These are phyloP conservation scores for Lepiota venenata DNA, from an alignment of 768 basidiomycete species.

Conservation along the genomic window DNA sequence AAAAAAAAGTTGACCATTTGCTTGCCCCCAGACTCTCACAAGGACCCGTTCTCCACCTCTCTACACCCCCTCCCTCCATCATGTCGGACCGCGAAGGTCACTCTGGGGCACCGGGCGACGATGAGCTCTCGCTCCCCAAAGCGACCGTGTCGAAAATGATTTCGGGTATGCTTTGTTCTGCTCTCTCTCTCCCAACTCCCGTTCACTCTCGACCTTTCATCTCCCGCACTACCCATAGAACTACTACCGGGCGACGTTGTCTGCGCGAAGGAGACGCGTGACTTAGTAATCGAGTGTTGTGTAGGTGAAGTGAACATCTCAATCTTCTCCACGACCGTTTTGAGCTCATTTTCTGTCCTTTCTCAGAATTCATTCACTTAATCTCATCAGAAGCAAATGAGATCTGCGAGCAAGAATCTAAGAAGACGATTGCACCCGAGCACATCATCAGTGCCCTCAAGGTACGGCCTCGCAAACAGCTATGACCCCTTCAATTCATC, in stretches of 20 bases:
- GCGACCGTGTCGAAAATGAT: constrained; percentile 99
- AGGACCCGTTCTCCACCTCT: background rate
- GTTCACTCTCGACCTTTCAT: constrained; percentile 11
- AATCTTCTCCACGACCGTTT: background rate
- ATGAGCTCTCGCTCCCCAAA: constrained; percentile 93
- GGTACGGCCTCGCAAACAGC: constrained; percentile 37
- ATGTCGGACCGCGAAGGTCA: constrained; percentile 95
- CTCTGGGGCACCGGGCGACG: constrained; percentile 68
- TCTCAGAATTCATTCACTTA: constrained; percentile 94
- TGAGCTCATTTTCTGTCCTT: constrained; percentile 3
- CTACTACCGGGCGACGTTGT: constrained; percentile 82
- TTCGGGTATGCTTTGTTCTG: constrained; percentile 52
- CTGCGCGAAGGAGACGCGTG: constrained; percentile 95
- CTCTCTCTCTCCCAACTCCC: background rate
- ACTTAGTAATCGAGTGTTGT: constrained; percentile 97
- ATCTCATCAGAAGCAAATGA: constrained; percentile 98
- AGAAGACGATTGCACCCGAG: constrained; percentile 98
- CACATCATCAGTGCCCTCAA: constrained; percentile 92
- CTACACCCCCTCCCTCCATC: constrained; percentile 15
- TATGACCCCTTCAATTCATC: constrained; percentile 7
- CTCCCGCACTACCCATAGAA: constrained; percentile 47
- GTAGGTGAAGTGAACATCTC: constrained; percentile 71
- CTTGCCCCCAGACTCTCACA: background rate
- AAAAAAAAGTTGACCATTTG: constrained; percentile 7
- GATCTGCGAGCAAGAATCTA: constrained; percentile 95